phyloP scores from a whole-genome alignment of 177 flowering plant species.

The Vitis hybrid region DNA sequence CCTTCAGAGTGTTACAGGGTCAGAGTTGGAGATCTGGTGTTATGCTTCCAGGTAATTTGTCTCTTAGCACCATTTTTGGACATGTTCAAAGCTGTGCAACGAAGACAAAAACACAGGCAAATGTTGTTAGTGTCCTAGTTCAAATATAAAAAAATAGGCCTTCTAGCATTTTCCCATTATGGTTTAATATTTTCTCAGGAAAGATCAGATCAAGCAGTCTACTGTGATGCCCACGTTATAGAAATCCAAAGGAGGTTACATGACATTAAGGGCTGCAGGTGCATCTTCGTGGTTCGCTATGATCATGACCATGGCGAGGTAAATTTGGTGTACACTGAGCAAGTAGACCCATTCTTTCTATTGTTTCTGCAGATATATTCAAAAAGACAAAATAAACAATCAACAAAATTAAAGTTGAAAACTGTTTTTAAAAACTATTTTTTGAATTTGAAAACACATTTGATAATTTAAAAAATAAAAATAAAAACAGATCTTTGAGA shows the following conservation, averaged over 20 bases:
- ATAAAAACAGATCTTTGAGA: too few relatives aligned
- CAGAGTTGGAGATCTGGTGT: slow-evolving; percentile 72
- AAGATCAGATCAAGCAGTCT: slow-evolving; percentile 55
- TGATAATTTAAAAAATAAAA: too few relatives aligned
- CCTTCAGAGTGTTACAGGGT: slow-evolving; percentile 73
- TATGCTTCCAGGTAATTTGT: slow-evolving; percentile 71
- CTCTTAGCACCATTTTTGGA: neutral
- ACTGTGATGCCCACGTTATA: slow-evolving; percentile 72
- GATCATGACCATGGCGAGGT: slow-evolving; percentile 71
- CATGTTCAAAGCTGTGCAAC: too few relatives aligned
- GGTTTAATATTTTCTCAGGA: slow-evolving; percentile 45
- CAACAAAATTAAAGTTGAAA: too few relatives aligned
- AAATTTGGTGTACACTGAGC: neutral
- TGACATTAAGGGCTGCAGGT: slow-evolving; percentile 61
- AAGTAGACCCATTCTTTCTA: neutral
- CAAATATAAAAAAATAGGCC: neutral
- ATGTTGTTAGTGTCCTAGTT: too few relatives aligned
- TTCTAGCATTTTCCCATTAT: neutral
- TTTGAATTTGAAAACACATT: too few relatives aligned
- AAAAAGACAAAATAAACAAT: too few relatives aligned
- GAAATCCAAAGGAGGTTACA: slow-evolving; percentile 62
- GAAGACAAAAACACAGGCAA: too few relatives aligned
- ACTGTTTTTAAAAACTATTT: too few relatives aligned
- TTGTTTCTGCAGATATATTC: too few relatives aligned
- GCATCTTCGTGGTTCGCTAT: slow-evolving; percentile 72